These are phyloP conservation scores for Sarocladiaceae sp. DNA, from an alignment of 2,329 filamentous ascomycete genomes.

Conservation along the genomic window DNA sequence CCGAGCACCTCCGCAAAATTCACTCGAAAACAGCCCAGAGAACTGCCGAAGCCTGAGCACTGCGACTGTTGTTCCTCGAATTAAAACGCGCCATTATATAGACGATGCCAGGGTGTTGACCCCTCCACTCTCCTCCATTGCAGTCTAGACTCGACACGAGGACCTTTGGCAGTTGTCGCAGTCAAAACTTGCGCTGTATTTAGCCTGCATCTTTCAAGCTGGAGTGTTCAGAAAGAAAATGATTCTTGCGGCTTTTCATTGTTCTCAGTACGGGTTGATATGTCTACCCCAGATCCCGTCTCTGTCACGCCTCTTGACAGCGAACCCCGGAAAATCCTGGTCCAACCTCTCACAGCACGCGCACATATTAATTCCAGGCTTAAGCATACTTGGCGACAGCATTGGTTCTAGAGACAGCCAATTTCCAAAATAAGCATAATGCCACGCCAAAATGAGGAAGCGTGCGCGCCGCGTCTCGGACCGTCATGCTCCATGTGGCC, in stretches of 20 bases:
- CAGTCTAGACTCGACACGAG: neutral
- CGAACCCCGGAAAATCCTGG: neutral
- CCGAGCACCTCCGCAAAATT: too few relatives aligned
- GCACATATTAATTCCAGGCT: neutral
- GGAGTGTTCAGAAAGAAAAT: too few relatives aligned
- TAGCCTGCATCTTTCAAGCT: neutral
- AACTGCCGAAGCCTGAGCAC: neutral
- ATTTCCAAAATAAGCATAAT: conserved; percentile 8
- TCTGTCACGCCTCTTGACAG: too few relatives aligned
- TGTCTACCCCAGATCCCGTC: too few relatives aligned
- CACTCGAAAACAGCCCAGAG: neutral
- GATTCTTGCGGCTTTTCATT: too few relatives aligned
- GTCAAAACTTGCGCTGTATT: neutral
- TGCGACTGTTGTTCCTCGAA: neutral
- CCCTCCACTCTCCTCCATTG: neutral
- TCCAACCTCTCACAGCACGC: neutral
- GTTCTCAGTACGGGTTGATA: too few relatives aligned
- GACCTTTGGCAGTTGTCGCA: neutral
- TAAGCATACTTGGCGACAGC: conserved; percentile 10
- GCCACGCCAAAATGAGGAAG: neutral
- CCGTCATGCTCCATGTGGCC: conserved; percentile 1
- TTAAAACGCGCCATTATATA: neutral
- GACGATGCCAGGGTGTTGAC: neutral
- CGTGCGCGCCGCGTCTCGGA: neutral
- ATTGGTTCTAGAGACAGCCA: neutral